These are phyloP conservation scores for Penicillium sp. DNA, from an alignment of 2,329 filamentous ascomycete species.

Conservation along the genomic window DNA sequence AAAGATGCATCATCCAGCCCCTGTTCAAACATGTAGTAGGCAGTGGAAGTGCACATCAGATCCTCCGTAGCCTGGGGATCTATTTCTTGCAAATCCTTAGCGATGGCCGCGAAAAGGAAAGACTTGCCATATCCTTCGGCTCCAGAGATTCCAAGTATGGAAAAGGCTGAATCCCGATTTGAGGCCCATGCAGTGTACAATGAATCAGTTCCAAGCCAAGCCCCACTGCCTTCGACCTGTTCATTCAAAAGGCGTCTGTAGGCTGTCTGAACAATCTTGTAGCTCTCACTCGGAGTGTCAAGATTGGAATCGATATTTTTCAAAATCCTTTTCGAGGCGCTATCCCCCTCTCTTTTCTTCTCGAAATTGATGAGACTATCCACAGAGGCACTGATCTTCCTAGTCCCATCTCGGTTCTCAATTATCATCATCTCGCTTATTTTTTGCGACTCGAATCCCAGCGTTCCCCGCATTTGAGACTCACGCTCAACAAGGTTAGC, in stretches of 20 bases:
- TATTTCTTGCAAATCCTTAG: not conserved
- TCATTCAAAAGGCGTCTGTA: not conserved
- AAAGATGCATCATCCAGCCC: no score
- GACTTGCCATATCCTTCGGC: not conserved
- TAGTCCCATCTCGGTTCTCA: not conserved
- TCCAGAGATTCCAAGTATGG: no score
- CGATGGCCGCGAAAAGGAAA: not conserved
- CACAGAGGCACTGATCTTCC: not conserved
- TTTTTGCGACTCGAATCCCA: not conserved
- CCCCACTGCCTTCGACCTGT: not conserved
- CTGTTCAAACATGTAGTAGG: not conserved
- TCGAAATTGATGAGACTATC: not conserved
- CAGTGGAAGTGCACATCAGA: not conserved
- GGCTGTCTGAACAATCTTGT: not conserved
- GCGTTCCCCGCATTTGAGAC: not conserved
- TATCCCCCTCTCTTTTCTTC: not conserved
- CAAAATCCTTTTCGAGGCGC: not conserved
- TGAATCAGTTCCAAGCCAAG: not conserved
- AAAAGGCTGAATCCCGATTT: no score
- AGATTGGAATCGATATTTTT: not conserved
- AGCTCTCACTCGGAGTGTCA: not conserved
- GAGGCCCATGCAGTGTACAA: no score
- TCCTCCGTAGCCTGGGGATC: not conserved
- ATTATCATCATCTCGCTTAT: not conserved
- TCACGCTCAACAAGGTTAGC: not conserved